A percentile compares a stretch with the other conserved stretches of the same genome.
phyloP scores from a whole-genome alignment of 169 alveolate genomes.

The Perkinsus olseni region DNA sequence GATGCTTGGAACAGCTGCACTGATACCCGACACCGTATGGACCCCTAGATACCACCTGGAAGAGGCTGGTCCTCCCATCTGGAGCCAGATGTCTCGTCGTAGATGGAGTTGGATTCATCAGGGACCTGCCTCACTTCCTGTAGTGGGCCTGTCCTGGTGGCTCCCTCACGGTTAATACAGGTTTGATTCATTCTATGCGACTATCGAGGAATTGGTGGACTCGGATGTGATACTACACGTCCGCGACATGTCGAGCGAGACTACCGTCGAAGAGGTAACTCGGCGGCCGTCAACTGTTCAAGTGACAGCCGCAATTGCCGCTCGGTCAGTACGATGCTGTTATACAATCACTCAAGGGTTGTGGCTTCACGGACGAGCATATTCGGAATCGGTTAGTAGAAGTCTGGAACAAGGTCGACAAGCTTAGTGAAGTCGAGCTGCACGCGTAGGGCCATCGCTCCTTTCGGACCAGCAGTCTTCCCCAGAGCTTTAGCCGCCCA shows the following conservation, averaged over 20 bases:
- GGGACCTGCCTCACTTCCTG: conserved; percentile 74
- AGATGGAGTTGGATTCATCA: conserved; percentile 66
- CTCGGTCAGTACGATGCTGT: conserved; percentile 54
- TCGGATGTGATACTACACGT: conserved; percentile 72
- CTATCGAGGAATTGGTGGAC: conserved; percentile 62
- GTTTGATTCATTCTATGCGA: conserved; percentile 10
- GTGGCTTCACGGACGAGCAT: conserved; percentile 53
- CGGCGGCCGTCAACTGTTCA: neutral
- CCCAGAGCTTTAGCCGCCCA: neutral
- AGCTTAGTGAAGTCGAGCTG: conserved; percentile 33
- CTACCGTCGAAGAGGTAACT: conserved; percentile 16
- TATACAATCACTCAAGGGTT: conserved; percentile 56
- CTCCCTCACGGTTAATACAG: no score
- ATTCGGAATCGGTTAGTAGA: conserved; percentile 57
- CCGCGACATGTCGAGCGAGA: conserved; percentile 25
- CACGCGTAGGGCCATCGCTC: neutral
- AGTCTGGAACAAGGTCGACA: conserved; percentile 85
- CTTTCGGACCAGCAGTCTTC: neutral
- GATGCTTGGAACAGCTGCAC: neutral
- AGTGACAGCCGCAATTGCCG: neutral
- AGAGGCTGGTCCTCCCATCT: conserved; percentile 40
- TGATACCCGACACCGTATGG: conserved; percentile 21
- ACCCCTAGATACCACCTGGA: conserved; percentile 56
- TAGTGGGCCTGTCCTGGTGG: conserved; percentile 68
- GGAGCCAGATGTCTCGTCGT: conserved; percentile 22